phyloP scores from a whole-genome alignment of 371 early-diverging fungal species.

The Mucor velutinosus region DNA sequence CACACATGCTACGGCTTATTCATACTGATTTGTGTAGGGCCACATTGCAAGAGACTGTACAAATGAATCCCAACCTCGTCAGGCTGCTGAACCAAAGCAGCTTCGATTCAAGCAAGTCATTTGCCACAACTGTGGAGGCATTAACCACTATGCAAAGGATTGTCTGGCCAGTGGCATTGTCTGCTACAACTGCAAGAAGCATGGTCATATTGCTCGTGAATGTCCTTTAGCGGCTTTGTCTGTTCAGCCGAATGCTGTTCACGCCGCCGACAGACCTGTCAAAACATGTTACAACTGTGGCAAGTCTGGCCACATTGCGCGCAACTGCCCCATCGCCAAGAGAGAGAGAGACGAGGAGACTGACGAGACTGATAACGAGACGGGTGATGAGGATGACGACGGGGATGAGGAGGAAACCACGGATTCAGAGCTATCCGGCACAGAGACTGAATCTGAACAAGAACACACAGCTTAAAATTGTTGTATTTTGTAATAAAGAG shows the following conservation, averaged over 20 bases:
- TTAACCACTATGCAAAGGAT: slow-evolving; percentile 66
- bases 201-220: slow-evolving; percentile 63
- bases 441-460: slow-evolving; percentile 7
- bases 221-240: slow-evolving; percentile 26
- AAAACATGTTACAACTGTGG: slow-evolving; percentile 61
- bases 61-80: slow-evolving; percentile 30
- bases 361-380: slow-evolving; percentile 8
- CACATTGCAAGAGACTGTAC: slow-evolving; percentile 65
- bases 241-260: background rate
- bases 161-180: slow-evolving; percentile 62
- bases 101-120: slow-evolving; percentile 36
- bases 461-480: background rate
- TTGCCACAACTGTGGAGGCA: slow-evolving; percentile 62
- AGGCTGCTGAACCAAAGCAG: background rate
- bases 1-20: background rate
- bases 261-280: slow-evolving; percentile 8
- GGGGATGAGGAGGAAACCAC: slow-evolving; percentile 13
- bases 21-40: slow-evolving; percentile 41
- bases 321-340: slow-evolving; percentile 44
- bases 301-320: slow-evolving; percentile 59
- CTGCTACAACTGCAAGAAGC: slow-evolving; percentile 62
- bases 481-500: background rate
- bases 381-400: background rate
- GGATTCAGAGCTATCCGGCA: background rate
- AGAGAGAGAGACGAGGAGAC: slow-evolving; percentile 30